Evolutionary conservation across 139 green algal genomes (phyloP), one percentile per base, ranked within the genome.

Genomic region (Coccomyxa sp.): DNA sequence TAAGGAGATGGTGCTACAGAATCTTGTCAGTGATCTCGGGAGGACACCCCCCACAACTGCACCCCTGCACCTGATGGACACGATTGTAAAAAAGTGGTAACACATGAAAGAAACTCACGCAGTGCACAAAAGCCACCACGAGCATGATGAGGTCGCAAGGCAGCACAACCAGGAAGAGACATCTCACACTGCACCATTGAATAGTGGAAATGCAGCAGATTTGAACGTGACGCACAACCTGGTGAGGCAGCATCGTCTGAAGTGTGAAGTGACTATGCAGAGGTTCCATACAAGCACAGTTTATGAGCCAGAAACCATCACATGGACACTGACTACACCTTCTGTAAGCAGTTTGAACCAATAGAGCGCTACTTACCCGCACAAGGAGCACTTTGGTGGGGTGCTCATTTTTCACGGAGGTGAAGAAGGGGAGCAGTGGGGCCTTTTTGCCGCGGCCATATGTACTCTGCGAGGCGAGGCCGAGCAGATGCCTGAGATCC

Each of bases 311-410:
- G 11, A 25, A 25, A 30, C 75, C 30, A 25, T 38, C 17, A 30
- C 75, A 79, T 45, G n/a, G 16, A 76, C n/a, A 28, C n/a, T n/a
- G 25, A 76, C 25, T 18, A 0, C 58, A 76, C 45, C 59, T 71
- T 71, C 59, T 31, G 13, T 16, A 30, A 63, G 1, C 23, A 14
- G 27, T 28, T 15, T 30, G 67, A 66, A 1, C 27, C 57, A 25
- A 58, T 28, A 57, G 16, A 28, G 12, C 32, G 45, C 25, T 27
- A 15, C 83, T 81, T 81, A 91, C 89, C 79, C 89, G 79, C 0
- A 92, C 83, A 25, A 93, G 81, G 12, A 88, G 31, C 18, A 92
- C 83, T 7, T 89, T 89, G 31, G 81, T 88, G 13, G 90, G 88
- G 82, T 92, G 82, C 66, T 87, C 58, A 32, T 79, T 45, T 78